A percentile compares a stretch with the other conserved stretches of the same genome.
Evolutionary conservation across 768 basidiomycete genomes (phyloP).

Genomic region (Macrolepiota albuminosa): DNA sequence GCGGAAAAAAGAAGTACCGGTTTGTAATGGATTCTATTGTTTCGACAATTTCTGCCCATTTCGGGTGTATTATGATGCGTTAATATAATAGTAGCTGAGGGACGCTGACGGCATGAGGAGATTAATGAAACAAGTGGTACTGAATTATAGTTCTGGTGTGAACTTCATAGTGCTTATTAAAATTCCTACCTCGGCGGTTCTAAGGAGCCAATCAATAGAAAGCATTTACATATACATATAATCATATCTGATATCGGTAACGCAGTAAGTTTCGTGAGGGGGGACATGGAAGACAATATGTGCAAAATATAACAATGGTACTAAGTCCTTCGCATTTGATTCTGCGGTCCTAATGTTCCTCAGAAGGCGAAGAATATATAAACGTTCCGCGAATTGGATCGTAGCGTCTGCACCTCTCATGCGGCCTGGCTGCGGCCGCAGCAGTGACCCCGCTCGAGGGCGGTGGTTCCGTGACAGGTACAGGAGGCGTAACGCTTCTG

Average conservation of each 20-base stretch:
- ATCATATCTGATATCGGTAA: conserved; percentile 8
- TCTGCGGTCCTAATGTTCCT: conserved; percentile 16
- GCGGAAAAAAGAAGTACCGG: conserved; percentile 30
- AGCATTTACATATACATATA: conserved; percentile 2
- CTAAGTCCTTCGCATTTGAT: conserved; percentile 12
- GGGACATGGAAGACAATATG: conserved; percentile 11
- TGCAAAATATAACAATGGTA: neutral
- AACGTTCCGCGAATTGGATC: conserved; percentile 48
- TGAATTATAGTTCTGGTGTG: neutral
- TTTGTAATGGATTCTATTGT: neutral
- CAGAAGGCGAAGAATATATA: conserved; percentile 25
- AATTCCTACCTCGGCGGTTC: neutral
- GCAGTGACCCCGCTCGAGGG: neutral
- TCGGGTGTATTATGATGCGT: neutral
- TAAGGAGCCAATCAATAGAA: conserved; percentile 7
- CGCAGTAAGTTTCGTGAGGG: conserved; percentile 14
- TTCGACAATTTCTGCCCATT: neutral
- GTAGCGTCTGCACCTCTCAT: conserved; percentile 40
- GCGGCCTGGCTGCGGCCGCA: conserved; percentile 15
- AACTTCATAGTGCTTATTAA: conserved; percentile 7
- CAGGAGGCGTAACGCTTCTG: conserved; percentile 23
- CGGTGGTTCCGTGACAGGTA: conserved; percentile 6
- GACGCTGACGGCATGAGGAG: neutral
- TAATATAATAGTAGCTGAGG: neutral
- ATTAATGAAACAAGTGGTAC: neutral